These are phyloP conservation scores for Cladosporium sp. DNA, from an alignment of 2,329 filamentous ascomycete genomes.

Conservation along the genomic window DNA sequence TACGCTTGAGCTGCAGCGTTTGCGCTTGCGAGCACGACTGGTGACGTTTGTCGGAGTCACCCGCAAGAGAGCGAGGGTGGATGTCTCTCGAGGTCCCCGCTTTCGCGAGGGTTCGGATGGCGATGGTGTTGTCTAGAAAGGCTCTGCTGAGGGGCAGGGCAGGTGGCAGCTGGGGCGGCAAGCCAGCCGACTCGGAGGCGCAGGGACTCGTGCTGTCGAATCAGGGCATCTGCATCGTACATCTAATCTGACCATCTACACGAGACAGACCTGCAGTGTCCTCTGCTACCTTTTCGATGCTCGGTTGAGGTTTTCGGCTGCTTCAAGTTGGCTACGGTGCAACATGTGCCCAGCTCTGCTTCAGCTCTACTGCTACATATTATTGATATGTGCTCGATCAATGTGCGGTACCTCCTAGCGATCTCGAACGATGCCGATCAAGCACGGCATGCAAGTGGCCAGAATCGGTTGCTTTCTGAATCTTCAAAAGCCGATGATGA, in stretches of 20 bases:
- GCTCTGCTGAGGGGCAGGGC: not conserved
- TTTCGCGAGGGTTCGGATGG: not conserved
- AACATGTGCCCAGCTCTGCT: too few relatives aligned
- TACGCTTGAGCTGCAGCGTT: conserved; percentile 6
- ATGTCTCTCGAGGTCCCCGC: not conserved
- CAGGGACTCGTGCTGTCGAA: not conserved
- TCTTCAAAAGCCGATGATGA: not conserved
- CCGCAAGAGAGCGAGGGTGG: not conserved
- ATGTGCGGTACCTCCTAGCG: too few relatives aligned
- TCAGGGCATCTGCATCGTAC: not conserved
- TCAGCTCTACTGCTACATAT: too few relatives aligned
- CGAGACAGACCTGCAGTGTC: not conserved
- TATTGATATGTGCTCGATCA: too few relatives aligned
- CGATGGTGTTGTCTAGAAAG: not conserved
- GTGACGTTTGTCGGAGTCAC: not conserved
- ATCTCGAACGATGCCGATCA: too few relatives aligned
- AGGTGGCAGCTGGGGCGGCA: not conserved
- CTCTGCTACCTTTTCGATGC: too few relatives aligned
- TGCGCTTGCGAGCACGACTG: not conserved
- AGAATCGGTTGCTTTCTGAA: too few relatives aligned
- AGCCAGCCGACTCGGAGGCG: not conserved
- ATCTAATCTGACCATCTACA: not conserved
- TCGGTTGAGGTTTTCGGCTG: too few relatives aligned
- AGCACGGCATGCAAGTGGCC: too few relatives aligned
- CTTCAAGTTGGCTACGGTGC: too few relatives aligned